Evolutionary conservation across 345 rosid genomes (phyloP), one percentile per base, ranked within the genome.

Genomic region (Eucalyptus marginata): DNA sequence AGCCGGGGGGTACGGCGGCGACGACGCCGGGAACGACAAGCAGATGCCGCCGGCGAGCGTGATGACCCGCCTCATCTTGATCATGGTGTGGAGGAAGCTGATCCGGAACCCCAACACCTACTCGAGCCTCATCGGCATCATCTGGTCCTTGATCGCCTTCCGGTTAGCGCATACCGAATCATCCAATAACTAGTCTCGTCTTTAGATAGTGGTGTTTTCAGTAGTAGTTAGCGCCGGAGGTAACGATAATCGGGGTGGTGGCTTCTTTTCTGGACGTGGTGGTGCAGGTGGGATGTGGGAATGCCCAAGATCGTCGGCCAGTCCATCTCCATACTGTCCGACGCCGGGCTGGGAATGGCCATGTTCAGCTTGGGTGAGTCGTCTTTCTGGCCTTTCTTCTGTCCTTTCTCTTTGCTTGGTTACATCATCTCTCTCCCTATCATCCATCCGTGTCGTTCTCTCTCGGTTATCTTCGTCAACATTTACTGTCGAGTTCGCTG

Each of bases 271-370:
- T 49, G 51, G 86, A 83, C 88, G 46, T 36, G 46, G 25, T 18
- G 81, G 54, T 91, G 90, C 89, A 97, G 99, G 95, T 97, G 99
- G 99, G 91, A 95, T 90, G 95, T 96, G 96, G 90, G 90, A 88
- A 96, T 97, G 99, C 99, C 99, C 12, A 94, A 95, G 90, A 91
- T 97, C 86, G 52, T 97, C 89, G 92, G 94, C 88, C 86, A 92
- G 92, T 97, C 99, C 56, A 97, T 97, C 91, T 93, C 97, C 89
- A 97, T 97, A 87, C 96, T 97, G 91, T 97, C 99, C 50, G 99
- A 97, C 93, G 99, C 99, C 87, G 99, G 99, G 86, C 97, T 97
- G 58, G 99, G 99, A 92, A 97, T 97, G 99, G 99, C 99, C 87
- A 97, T 97, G 99, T 97, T 97, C 94, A 97, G 99, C 92, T 95